A percentile compares a stretch with the other conserved stretches of the same genome.
Evolutionary conservation across 1,284 basidiomycete genomes (phyloP).

Genomic region (Papiliotrema nemorosa): DNA sequence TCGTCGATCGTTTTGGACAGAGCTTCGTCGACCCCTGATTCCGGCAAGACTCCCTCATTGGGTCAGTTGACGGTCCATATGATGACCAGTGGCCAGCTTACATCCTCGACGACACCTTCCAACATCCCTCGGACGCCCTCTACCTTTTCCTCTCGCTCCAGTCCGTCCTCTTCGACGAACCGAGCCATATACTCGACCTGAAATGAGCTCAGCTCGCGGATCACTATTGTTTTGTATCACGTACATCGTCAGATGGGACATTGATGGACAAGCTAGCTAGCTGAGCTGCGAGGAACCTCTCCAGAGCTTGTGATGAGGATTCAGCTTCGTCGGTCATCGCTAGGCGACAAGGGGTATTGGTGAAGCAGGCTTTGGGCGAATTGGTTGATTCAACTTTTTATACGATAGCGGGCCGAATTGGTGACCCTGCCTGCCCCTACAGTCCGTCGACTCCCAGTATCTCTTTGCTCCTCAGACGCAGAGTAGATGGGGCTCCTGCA

Average conservation of each 20-base stretch:
- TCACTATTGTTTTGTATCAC: constrained; percentile 5
- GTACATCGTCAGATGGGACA: constrained; percentile 42
- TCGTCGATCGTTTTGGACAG: constrained; percentile 35
- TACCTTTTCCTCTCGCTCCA: constrained; percentile 46
- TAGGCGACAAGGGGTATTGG: too few relatives aligned
- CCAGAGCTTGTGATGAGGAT: constrained; percentile 37
- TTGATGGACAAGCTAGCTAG: constrained; percentile 28
- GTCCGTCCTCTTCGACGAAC: constrained; percentile 48
- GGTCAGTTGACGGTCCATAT: not conserved
- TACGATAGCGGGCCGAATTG: too few relatives aligned
- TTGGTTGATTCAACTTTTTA: too few relatives aligned
- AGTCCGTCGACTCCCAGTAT: too few relatives aligned
- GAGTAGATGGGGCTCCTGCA: too few relatives aligned
- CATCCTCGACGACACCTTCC: constrained; percentile 43
- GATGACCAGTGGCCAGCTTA: constrained; percentile 6
- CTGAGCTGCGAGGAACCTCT: constrained; percentile 36
- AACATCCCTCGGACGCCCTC: constrained; percentile 49
- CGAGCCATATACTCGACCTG: constrained; percentile 49
- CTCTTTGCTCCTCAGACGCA: too few relatives aligned
- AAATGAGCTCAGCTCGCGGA: not conserved
- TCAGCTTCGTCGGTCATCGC: constrained; percentile 14
- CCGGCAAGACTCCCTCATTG: constrained; percentile 25
- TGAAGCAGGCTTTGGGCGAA: too few relatives aligned
- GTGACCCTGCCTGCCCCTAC: too few relatives aligned
- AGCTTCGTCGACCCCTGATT: constrained; percentile 28